phyloP scores from a whole-genome alignment of 148 eudicot species.

The Rhododendron simsii region DNA sequence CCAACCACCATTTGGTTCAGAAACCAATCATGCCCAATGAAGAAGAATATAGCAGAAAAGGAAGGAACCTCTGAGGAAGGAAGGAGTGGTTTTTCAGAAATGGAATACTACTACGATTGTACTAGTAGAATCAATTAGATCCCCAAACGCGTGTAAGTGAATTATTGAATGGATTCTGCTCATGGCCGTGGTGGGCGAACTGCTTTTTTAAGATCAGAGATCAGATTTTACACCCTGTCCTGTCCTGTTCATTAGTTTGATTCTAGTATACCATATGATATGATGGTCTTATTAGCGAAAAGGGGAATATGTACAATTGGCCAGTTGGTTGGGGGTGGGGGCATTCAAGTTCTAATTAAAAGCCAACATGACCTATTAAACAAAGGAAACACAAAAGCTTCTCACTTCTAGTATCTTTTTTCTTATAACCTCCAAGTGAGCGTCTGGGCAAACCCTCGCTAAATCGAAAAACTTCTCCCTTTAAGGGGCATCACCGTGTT shows the following conservation, averaged over 20 bases:
- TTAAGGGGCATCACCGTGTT: too few relatives aligned
- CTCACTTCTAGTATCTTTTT: background rate
- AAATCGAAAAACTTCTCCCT: background rate
- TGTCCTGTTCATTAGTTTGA: background rate
- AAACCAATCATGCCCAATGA: background rate
- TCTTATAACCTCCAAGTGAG: too few relatives aligned
- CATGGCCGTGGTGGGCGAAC: background rate
- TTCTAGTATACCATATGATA: background rate
- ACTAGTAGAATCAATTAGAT: background rate
- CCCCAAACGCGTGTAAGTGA: conserved; percentile 2
- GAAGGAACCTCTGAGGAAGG: background rate
- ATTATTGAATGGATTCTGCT: background rate
- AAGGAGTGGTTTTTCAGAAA: background rate
- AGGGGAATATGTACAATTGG: background rate
- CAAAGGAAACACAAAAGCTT: background rate
- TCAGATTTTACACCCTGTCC: background rate
- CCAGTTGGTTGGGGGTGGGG: background rate
- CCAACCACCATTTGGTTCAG: background rate
- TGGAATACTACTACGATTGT: background rate
- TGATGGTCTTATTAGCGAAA: background rate
- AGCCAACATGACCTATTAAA: background rate
- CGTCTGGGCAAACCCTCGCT: too few relatives aligned
- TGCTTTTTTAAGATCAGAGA: background rate
- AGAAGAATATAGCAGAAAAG: background rate
- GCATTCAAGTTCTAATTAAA: background rate